Conservation (phyloP, 2,329 filamentous ascomycete species). For the Allantophomopsis cytisporea region DNA sequence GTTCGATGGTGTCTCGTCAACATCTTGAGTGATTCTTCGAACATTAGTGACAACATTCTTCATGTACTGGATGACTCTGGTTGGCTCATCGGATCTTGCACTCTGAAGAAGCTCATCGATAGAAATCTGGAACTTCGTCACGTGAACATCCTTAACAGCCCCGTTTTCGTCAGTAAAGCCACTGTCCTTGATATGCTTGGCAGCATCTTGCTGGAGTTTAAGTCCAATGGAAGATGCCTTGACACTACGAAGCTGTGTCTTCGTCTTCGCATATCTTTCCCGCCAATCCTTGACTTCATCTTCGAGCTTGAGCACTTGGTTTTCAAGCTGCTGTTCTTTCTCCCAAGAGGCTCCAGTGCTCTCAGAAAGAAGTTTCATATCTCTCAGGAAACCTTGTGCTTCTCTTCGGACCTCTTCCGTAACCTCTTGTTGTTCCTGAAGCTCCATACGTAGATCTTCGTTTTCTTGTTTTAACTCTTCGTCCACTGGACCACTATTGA, state of each 20-base stretch:
- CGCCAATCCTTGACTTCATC: constrained; percentile 83
- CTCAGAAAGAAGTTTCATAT: constrained; percentile 80
- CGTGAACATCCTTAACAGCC: constrained; percentile 77
- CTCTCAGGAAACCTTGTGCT: constrained; percentile 68
- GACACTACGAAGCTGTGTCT: constrained; percentile 73
- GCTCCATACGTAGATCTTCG: constrained; percentile 46
- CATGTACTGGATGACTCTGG: constrained; percentile 71
- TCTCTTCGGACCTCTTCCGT: constrained; percentile 80
- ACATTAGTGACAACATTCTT: constrained; percentile 75
- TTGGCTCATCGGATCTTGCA: constrained; percentile 60
- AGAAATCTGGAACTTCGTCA: constrained; percentile 89
- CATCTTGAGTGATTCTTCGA: constrained; percentile 71
- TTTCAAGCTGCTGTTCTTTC: constrained; percentile 65
- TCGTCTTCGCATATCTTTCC: constrained; percentile 73
- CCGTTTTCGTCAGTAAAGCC: constrained; percentile 60
- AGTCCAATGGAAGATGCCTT: constrained; percentile 71
- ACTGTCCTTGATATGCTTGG: constrained; percentile 49
- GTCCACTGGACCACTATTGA: constrained; percentile 19
- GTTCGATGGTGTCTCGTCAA: constrained; percentile 43
- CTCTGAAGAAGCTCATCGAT: constrained; percentile 80
- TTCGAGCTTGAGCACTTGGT: constrained; percentile 64
- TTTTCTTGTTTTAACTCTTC: constrained; percentile 54
- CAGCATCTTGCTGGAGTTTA: constrained; percentile 54
- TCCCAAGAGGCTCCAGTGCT: constrained; percentile 69
- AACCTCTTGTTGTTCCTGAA: constrained; percentile 64